Evolutionary conservation across 495 filamentous ascomycete species (phyloP), one percentile per base, ranked within the genome.

Genomic region (Penicillium silybi): DNA sequence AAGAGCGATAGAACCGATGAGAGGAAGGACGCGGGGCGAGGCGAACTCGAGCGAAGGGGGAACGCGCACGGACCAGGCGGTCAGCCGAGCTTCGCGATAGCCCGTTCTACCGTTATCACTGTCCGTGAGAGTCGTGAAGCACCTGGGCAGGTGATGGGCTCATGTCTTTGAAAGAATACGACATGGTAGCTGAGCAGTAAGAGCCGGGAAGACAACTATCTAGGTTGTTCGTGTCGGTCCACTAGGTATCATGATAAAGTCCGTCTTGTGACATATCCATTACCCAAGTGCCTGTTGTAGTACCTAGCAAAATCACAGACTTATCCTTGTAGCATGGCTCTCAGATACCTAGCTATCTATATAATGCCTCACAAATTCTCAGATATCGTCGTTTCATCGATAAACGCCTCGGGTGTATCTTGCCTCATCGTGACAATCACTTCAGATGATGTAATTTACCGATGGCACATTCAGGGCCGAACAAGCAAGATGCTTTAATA

Each of bases 31-130:
- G 63, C 63, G 63, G 61, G 60, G 63, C 60, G 62, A 61, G 50
- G 40, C 52, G 55, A 65, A 57, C 57, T 61, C 54, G 60, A 65
- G 46, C 19, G 59, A 59, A 57, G 56, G 53, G 62, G 57, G 56
- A 52, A 26, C 11, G 57, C 17, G 62, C 57, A 66, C 60, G 53
- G 60, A 54, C 63, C 63, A 64, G 60, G 63, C 63, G 63, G 63
- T 66, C 57, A 66, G 56, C 39, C 48, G 49, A 40, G 22, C 22
- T 23, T 23, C 22, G 47, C 48, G 47, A 55, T 63, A 49, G 38
- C 39, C 52, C 50, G 48, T 44, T 23, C 6, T 3, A 32, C 29
- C 29, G 29, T 32, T 32, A 32, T 32, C 29, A 32, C 11, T 29
- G n/a, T n/a, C 11, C 22, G 22, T 13, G 29, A 32, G 29, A 41